Evolutionary conservation across 805 yeast species (phyloP).

Genomic region (Spathaspora boniae): DNA sequence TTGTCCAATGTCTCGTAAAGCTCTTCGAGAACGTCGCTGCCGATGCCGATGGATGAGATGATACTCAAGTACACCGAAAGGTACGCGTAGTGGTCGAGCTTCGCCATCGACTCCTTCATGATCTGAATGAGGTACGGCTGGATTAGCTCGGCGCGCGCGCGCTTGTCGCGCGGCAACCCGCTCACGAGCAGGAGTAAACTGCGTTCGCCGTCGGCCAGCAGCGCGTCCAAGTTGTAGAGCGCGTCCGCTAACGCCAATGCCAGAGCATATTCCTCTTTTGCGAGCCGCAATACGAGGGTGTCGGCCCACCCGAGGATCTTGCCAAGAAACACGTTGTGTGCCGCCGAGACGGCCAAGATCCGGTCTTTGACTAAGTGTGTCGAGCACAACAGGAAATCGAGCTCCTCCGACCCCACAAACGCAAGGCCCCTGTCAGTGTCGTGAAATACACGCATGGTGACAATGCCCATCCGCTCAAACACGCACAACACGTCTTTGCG

Average conservation of each 20-base stretch:
- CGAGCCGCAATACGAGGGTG: constrained; percentile 45
- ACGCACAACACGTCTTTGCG: constrained; percentile 25
- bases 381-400: too few species aligned
- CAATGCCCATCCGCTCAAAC: constrained; percentile 10
- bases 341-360: neutral
- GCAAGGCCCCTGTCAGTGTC: constrained; percentile 4
- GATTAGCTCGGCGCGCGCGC: constrained; percentile 46
- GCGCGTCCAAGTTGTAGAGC: constrained; percentile 45
- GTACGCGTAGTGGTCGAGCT: constrained; percentile 20
- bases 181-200: too few species aligned
- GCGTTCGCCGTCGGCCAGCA: too few species aligned
- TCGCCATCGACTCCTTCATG: constrained; percentile 49
- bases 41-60: constrained; percentile 6
- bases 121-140: constrained; percentile 54
- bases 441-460: constrained; percentile 8
- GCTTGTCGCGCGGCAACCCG: constrained; percentile 52
- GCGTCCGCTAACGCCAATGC: constrained; percentile 57
- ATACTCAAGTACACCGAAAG: constrained; percentile 14
- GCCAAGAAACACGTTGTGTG: constrained; percentile 44
- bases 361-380: too few species aligned
- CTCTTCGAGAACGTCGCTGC: constrained; percentile 24
- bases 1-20: constrained; percentile 27
- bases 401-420: constrained; percentile 4
- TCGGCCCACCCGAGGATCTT: constrained; percentile 70
- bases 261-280: constrained; percentile 44